Base-by-base conservation (phyloP, 768 basidiomycete genomes). In the Boletus rubescentipes region DNA sequence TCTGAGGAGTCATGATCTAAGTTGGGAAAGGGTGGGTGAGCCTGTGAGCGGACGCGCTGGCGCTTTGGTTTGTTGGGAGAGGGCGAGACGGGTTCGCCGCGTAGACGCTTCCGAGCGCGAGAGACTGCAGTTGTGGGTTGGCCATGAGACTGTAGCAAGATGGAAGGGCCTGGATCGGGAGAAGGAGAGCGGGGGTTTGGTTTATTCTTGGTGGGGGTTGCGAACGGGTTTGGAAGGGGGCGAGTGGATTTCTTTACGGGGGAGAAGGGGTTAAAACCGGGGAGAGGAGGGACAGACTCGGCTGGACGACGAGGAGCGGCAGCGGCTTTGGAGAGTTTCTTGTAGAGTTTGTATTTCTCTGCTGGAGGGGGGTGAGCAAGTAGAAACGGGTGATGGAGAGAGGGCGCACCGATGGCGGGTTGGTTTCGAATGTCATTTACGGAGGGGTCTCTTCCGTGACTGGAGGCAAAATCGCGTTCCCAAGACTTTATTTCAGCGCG, bases 41-140 rank as follows among this genome's bases (percentile, higher is more conserved):
- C 67, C 18, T 78, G 77, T 6, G 79, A 74, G 35, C 67, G 65
- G 47, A 83, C 65, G 38, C 87, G 86, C 65, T 78, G 78, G 54
- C 86, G 80, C 67, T 91, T 91, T 64, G 82, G 82, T 67, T 90
- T 91, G 64, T 79, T 82, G 4, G 90, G 90, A 16, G 90, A 89
- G 4, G 90, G 90, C 0, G 90, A 91, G 2, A 92, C 89, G 1
- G 85, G 85, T 63, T 92, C 90, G 26, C 90, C 90, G 31, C 90
- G 82, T 16, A 92, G 77, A 51, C 90, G 85, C 67, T 92, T 92
- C 35, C 89, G 82, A 20, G 90, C 90, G 32, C 87, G 80, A 23
- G 78, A 79, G 30, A 91, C 69, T 12, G 87, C 81, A 45, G 66
- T 73, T 43, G 62, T 68, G 18, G 73, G 64, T 6, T 57, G 58